Evolutionary conservation across 192 early-diverging fungal species (phyloP).

Genomic region (Coemansia furcata): DNA sequence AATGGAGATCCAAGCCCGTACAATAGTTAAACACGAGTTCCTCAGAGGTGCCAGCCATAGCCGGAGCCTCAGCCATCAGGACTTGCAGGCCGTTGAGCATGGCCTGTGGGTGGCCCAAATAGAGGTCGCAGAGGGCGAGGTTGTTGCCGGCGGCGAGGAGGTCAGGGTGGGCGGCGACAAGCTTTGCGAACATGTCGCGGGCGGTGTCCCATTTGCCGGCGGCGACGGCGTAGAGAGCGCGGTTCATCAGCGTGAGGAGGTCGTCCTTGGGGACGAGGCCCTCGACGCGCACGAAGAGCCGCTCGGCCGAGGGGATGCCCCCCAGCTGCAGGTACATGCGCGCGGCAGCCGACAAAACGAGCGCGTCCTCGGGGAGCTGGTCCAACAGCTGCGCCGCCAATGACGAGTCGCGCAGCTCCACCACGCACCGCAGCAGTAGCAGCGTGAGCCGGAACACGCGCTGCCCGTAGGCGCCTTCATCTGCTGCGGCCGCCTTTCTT

Average conservation of each 20-base stretch:
- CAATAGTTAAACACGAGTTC: constrained; percentile 49
- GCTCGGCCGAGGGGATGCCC: constrained; percentile 17
- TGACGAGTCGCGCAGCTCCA: constrained; percentile 15
- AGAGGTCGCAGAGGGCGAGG: constrained; percentile 40
- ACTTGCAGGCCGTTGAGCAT: constrained; percentile 34
- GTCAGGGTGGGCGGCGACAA: constrained; percentile 5
- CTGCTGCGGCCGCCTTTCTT: background rate
- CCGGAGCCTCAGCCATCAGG: constrained; percentile 28
- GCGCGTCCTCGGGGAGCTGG: constrained; percentile 11
- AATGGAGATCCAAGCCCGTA: constrained; percentile 43
- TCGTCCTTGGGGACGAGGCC: constrained; percentile 11
- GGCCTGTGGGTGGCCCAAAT: constrained; percentile 37
- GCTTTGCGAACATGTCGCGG: constrained; percentile 14
- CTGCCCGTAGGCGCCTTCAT: background rate
- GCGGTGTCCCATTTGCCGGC: constrained; percentile 35
- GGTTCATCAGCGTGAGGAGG: constrained; percentile 28
- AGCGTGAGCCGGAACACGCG: constrained; percentile 25
- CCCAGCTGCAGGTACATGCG: constrained; percentile 44
- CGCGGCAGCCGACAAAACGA: constrained; percentile 28
- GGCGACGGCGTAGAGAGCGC: constrained; percentile 36
- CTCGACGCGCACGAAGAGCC: constrained; percentile 24
- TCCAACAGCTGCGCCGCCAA: constrained; percentile 13
- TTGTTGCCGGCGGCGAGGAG: constrained; percentile 35
- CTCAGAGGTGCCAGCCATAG: constrained; percentile 38
- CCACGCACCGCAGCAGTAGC: constrained; percentile 10